These are phyloP conservation scores for Diversispora eburnea DNA, from an alignment of 192 early-diverging fungal species.

Conservation along the genomic window DNA sequence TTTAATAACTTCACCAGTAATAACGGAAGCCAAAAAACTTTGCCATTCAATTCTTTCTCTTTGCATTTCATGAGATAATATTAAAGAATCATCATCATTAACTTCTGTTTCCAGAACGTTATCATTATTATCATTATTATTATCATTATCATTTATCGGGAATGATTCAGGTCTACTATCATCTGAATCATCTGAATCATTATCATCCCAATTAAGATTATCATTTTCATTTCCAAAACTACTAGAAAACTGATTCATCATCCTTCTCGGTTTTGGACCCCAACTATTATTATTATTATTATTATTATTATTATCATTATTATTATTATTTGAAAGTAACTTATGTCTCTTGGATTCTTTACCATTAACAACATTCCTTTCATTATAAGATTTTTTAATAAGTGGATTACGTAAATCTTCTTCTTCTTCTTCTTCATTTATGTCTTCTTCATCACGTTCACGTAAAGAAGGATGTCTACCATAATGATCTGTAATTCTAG, in stretches of 20 bases:
- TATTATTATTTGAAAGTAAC: not conserved
- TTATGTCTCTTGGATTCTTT: too few relatives aligned
- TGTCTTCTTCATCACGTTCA: too few relatives aligned
- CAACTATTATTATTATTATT: too few relatives aligned
- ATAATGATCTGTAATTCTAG: too few relatives aligned
- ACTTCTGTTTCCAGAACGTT: not conserved
- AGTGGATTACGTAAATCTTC: too few relatives aligned
- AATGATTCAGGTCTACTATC: not conserved
- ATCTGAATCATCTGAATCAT: constrained; percentile 11
- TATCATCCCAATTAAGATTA: constrained; percentile 14
- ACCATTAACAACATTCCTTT: too few relatives aligned
- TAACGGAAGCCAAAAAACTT: constrained; percentile 75
- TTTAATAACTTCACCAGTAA: constrained; percentile 79
- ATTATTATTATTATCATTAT: too few relatives aligned
- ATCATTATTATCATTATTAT: not conserved
- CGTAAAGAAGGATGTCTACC: too few relatives aligned
- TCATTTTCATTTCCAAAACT: not conserved
- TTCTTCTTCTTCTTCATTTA: too few relatives aligned
- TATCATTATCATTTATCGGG: not conserved
- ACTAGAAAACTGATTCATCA: not conserved
- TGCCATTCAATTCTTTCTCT: constrained; percentile 83
- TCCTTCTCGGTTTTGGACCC: not conserved
- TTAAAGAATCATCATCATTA: not conserved
- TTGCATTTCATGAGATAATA: constrained; percentile 37
- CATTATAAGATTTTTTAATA: too few relatives aligned